Percentiles rank a stretch among this genome's conserved stretches.
Conservation (phyloP, 2,329 filamentous ascomycete species). For the Pseudovirgaria hyperparasitica region DNA sequence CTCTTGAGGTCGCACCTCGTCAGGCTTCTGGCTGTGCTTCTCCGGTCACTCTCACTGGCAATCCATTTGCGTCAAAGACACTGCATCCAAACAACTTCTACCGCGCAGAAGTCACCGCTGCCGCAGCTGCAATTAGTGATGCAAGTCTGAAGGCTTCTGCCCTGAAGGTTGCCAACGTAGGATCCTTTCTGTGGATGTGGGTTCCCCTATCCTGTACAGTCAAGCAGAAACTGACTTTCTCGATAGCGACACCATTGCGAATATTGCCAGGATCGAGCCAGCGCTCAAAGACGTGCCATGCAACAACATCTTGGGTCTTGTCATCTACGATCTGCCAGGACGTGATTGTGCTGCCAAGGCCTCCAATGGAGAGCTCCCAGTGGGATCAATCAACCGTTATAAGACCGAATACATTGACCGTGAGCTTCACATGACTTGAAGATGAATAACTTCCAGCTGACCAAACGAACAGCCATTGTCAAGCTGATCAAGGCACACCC, state of each 20-base stretch:
- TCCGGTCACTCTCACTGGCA: constrained; percentile 32
- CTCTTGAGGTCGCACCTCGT: no score
- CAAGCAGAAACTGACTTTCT: constrained; percentile 17
- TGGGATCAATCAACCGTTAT: constrained; percentile 38
- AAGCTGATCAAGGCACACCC: constrained; percentile 43
- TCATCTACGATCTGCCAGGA: constrained; percentile 53
- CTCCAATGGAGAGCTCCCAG: constrained; percentile 51
- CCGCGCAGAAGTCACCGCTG: constrained; percentile 37
- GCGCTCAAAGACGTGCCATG: constrained; percentile 39
- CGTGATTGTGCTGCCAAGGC: constrained; percentile 53
- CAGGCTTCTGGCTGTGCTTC: no score
- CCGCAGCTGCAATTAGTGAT: constrained; percentile 45
- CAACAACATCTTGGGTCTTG: constrained; percentile 38
- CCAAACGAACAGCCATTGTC: constrained; percentile 30
- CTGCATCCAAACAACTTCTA: constrained; percentile 42
- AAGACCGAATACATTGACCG: constrained; percentile 41
- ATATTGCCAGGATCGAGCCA: constrained; percentile 34
- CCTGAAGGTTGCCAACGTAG: constrained; percentile 34
- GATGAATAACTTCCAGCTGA: constrained; percentile 3
- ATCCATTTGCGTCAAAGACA: constrained; percentile 38
- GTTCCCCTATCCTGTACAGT: constrained; percentile 7
- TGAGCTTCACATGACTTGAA: constrained; percentile 8
- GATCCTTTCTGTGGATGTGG: constrained; percentile 43
- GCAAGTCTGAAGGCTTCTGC: constrained; percentile 39
- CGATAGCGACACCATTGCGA: constrained; percentile 34